phyloP scores from a whole-genome alignment of 2,329 filamentous ascomycete genomes.

The Thelonectria rubi region DNA sequence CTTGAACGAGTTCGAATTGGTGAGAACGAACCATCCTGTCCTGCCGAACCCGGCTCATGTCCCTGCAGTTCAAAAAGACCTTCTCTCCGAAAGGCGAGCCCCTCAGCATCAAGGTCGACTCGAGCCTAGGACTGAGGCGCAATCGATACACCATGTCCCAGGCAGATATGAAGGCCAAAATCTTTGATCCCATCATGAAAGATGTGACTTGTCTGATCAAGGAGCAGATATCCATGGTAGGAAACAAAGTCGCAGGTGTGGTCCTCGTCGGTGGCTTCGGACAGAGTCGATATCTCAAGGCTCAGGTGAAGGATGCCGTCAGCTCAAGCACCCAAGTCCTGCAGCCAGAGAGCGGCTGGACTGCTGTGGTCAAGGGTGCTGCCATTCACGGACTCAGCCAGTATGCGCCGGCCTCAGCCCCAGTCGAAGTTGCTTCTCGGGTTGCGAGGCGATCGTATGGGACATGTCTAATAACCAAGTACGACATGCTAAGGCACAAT shows the following conservation, averaged over 20 bases:
- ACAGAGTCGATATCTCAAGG: conserved; percentile 55
- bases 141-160: conserved; percentile 50
- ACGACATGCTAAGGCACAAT: conserved; percentile 49
- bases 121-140: conserved; percentile 46
- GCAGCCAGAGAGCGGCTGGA: conserved; percentile 60
- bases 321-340: conserved; percentile 52
- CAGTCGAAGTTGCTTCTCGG: conserved; percentile 47
- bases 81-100: conserved; percentile 50
- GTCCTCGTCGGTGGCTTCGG: conserved; percentile 61
- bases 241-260: conserved; percentile 49
- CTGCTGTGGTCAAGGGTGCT: conserved; percentile 60
- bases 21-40: conserved; percentile 52
- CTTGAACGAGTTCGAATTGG: conserved; percentile 54
- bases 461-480: conserved; percentile 48
- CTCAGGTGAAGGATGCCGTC: conserved; percentile 50
- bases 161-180: conserved; percentile 71
- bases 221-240: conserved; percentile 51
- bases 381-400: conserved; percentile 53
- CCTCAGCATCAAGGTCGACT: conserved; percentile 48
- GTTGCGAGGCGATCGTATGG: conserved; percentile 51
- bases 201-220: conserved; percentile 54
- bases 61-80: conserved; percentile 49
- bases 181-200: conserved; percentile 54
- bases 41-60: conserved; percentile 14
- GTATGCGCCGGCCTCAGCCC: conserved; percentile 41